Percentiles rank a stretch among this genome's conserved stretches.
These are phyloP conservation scores for Globisporangium rhizosaccharum DNA, from an alignment of 352 stramenopile genomes.

Conservation along the genomic window DNA sequence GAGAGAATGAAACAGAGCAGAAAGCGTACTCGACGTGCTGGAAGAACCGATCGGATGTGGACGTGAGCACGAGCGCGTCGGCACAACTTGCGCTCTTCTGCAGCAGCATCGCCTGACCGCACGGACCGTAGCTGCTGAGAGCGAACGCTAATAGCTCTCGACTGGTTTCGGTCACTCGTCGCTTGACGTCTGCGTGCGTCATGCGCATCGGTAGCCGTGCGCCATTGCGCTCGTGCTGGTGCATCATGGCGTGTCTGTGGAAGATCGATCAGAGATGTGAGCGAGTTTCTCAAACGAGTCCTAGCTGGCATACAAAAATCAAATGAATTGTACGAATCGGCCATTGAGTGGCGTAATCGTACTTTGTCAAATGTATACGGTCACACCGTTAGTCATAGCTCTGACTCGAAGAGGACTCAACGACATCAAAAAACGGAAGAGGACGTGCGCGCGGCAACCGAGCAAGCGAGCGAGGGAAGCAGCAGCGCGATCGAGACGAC, in stretches of 20 bases:
- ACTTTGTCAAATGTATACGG: no score
- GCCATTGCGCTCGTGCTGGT: not conserved
- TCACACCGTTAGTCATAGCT: not conserved
- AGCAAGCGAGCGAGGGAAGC: not conserved
- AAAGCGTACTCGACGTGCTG: constrained; percentile 26
- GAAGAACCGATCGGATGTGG: constrained; percentile 31
- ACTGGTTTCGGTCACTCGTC: constrained; percentile 23
- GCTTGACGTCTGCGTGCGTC: constrained; percentile 18
- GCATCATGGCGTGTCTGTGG: not conserved
- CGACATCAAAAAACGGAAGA: not conserved
- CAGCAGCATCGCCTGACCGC: constrained; percentile 32
- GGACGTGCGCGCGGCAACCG: not conserved
- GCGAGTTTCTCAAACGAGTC: no score
- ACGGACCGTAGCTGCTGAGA: constrained; percentile 37
- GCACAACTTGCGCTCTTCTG: constrained; percentile 41
- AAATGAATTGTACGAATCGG: no score
- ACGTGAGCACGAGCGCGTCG: constrained; percentile 44
- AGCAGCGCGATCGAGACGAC: not conserved
- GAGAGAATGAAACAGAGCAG: not conserved
- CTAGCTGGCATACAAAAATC: no score
- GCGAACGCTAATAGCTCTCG: constrained; percentile 25
- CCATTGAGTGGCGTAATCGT: no score
- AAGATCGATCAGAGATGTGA: not conserved
- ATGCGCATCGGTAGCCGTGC: constrained; percentile 1
- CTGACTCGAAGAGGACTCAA: not conserved